Conservation (phyloP, 148 eudicot species). For the Cornus controversa region DNA sequence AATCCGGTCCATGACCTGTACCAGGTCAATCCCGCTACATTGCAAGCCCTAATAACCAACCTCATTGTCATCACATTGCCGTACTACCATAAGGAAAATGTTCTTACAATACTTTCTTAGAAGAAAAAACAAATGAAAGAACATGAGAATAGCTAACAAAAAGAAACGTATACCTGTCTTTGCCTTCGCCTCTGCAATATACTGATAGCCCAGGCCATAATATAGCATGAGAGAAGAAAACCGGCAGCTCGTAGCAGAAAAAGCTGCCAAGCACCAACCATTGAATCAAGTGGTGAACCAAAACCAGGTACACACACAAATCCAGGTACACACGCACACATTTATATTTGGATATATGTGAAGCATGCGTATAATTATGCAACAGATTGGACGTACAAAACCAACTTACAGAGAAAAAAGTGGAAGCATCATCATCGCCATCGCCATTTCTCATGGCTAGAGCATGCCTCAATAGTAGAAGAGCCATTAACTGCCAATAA, state of each 20-base stretch:
- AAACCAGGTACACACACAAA: not conserved
- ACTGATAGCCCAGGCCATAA: conserved; percentile 85
- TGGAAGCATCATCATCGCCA: conserved; percentile 64
- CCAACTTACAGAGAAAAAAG: conserved; percentile 69
- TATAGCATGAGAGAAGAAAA: conserved; percentile 85
- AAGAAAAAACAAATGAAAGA: not conserved
- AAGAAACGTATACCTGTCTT: conserved; percentile 53
- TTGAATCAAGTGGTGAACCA: conserved; percentile 6
- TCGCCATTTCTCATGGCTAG: conserved; percentile 56
- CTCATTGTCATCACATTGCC: not conserved
- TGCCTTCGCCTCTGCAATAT: conserved; percentile 70
- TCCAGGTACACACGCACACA: not conserved
- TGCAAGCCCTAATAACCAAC: not conserved
- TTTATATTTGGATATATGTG: not conserved
- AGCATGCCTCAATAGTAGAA: conserved; percentile 83
- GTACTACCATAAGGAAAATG: not conserved
- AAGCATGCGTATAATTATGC: not conserved
- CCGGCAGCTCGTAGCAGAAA: conserved; percentile 83
- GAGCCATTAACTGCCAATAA: conserved; percentile 66
- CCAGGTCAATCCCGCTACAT: not conserved
- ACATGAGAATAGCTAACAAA: not conserved
- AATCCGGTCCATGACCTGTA: not conserved
- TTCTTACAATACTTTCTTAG: not conserved
- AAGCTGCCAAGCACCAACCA: conserved; percentile 44
- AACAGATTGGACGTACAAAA: conserved; percentile 3